Conservation (phyloP, 257 asterid genomes). For the Solanum pennellii region DNA sequence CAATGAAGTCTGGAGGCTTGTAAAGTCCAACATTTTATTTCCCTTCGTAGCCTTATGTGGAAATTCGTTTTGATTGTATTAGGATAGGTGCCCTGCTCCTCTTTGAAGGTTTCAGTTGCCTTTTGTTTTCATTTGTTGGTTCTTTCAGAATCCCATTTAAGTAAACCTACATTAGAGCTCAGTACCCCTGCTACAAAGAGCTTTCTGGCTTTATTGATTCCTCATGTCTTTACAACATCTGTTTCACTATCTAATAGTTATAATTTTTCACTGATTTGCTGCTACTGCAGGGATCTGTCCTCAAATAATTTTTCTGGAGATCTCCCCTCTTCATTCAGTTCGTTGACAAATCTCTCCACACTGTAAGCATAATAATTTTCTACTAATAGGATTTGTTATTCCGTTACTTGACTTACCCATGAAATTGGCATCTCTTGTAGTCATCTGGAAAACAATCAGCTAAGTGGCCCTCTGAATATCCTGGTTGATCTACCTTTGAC, state of each 20-base stretch:
- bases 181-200: background rate
- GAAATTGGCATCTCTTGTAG: conserved; percentile 30
- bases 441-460: conserved; percentile 62
- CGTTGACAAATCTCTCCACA: conserved; percentile 68
- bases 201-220: background rate
- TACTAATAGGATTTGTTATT: conserved; percentile 2
- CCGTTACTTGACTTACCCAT: conserved; percentile 8
- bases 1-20: background rate
- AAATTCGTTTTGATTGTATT: background rate
- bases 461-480: conserved; percentile 68
- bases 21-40: background rate
- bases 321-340: conserved; percentile 65
- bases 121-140: background rate
- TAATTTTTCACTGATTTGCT: conserved; percentile 7
- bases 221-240: background rate
- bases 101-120: background rate
- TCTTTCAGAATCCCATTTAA: background rate
- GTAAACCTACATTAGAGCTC: background rate
- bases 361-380: conserved; percentile 52
- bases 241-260: background rate
- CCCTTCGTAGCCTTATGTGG: background rate
- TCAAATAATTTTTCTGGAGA: conserved; percentile 79
- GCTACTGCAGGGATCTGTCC: conserved; percentile 67
- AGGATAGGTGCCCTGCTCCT: background rate
- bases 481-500: conserved; percentile 68